Percentiles rank a stretch among this genome's conserved stretches.
Conservation (phyloP, 441 rosid genomes). For the California macrophylla region DNA sequence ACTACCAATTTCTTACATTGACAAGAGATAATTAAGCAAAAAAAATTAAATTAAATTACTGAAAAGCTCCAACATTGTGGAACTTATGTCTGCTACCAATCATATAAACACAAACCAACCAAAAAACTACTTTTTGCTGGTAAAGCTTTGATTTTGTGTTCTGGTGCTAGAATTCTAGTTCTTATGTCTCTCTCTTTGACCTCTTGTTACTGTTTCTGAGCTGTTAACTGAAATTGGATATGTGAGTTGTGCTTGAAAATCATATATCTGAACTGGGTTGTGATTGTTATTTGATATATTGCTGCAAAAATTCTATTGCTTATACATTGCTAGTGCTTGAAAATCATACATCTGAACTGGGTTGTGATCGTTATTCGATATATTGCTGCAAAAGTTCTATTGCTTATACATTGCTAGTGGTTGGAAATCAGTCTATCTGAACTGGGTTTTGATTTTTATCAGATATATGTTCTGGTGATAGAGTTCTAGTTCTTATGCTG, state of each 20-base stretch:
- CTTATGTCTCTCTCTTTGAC: neutral
- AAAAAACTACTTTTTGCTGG: neutral
- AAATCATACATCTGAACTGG: neutral
- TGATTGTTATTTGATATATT: neutral
- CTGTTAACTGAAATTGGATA: neutral
- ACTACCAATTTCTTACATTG: no score
- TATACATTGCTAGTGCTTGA: neutral
- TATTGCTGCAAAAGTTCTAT: neutral
- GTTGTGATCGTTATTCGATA: neutral
- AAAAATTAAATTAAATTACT: no score
- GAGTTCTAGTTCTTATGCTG: slow-evolving; percentile 16
- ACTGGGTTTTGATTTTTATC: neutral
- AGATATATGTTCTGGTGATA: neutral
- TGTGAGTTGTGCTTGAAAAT: slow-evolving; percentile 7
- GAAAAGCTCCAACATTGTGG: neutral
- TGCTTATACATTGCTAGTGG: neutral
- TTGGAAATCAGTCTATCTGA: neutral
- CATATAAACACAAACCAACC: neutral
- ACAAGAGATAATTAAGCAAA: no score
- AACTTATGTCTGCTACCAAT: neutral
- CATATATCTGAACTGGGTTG: neutral
- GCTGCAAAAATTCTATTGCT: neutral
- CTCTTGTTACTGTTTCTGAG: neutral
- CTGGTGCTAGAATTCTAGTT: no score
- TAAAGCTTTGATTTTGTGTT: no score